phyloP scores from a whole-genome alignment of 169 alveolate genomes.

The Cryptosporidium ryanae region DNA sequence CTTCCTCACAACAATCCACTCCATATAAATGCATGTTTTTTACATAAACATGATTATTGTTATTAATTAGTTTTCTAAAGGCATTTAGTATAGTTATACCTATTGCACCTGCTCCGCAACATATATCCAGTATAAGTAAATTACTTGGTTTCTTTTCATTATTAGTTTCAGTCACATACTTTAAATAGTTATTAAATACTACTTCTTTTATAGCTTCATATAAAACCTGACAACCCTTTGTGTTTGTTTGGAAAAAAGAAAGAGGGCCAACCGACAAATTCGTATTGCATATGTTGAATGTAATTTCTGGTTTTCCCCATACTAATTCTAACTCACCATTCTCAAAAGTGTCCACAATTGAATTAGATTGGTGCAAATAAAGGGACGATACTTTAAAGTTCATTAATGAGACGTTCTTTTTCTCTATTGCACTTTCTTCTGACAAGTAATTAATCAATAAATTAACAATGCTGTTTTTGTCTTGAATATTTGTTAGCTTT shows the following conservation, averaged over 20 bases:
- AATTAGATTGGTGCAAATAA: conserved; percentile 61
- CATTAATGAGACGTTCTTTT: not conserved
- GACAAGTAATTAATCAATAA: conserved; percentile 25
- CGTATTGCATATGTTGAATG: conserved; percentile 22
- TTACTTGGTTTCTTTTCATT: not conserved
- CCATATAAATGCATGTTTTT: conserved; percentile 67
- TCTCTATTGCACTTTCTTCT: not conserved
- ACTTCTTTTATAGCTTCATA: conserved; percentile 28
- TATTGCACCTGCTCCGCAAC: conserved; percentile 80
- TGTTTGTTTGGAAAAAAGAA: conserved; percentile 77
- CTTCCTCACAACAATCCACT: conserved; percentile 73
- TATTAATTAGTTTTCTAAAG: not conserved
- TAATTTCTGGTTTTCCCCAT: conserved; percentile 19
- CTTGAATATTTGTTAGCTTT: not conserved
- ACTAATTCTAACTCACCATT: conserved; percentile 35
- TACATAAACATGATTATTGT: conserved; percentile 7
- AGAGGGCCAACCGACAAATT: conserved; percentile 60
- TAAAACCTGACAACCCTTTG: conserved; percentile 68
- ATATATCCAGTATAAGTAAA: conserved; percentile 69
- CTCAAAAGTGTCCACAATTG: conserved; percentile 66
- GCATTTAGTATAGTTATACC: conserved; percentile 73
- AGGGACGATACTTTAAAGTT: conserved; percentile 4
- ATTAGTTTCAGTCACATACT: not conserved
- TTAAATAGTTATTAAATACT: not conserved
- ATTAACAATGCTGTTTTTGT: not conserved